Evolutionary conservation across 768 basidiomycete species (phyloP).

Genomic region (Calocybe cyanea): DNA sequence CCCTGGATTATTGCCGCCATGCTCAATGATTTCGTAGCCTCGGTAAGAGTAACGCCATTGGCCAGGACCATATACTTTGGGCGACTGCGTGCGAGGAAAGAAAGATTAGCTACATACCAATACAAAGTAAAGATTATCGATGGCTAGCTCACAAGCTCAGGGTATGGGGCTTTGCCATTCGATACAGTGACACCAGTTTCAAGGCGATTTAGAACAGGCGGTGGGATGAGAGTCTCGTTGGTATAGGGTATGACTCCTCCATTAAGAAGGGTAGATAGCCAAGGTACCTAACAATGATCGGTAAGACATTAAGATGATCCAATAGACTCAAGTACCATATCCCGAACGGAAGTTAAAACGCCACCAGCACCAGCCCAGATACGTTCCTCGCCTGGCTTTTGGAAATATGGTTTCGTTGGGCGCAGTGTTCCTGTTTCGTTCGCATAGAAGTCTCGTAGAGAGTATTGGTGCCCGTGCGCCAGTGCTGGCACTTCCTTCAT

Average conservation of each 20-base stretch:
- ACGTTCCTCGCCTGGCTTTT: conserved; percentile 33
- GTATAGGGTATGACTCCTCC: conserved; percentile 35
- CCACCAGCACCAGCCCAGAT: conserved; percentile 42
- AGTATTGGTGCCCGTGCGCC: conserved; percentile 34
- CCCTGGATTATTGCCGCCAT: conserved; percentile 39
- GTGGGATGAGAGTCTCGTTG: conserved; percentile 33
- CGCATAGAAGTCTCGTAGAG: conserved; percentile 26
- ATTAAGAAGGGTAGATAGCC: conserved; percentile 38
- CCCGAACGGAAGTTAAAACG: conserved; percentile 34
- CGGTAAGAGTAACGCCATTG: conserved; percentile 37
- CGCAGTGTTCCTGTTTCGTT: conserved; percentile 28
- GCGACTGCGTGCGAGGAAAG: conserved; percentile 24
- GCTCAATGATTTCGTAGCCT: conserved; percentile 39
- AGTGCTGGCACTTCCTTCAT: conserved; percentile 14
- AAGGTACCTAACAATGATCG: conserved; percentile 16
- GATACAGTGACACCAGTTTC: conserved; percentile 31
- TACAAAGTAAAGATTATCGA: background rate
- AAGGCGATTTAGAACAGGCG: conserved; percentile 30
- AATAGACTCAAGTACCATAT: conserved; percentile 27
- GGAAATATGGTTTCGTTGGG: conserved; percentile 36
- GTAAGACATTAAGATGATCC: background rate
- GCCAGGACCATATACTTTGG: conserved; percentile 35
- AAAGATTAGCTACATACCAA: background rate
- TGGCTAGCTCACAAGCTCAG: conserved; percentile 28
- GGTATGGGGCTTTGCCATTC: conserved; percentile 30